Conservation (phyloP, 73 alveolate genomes). For the Tetrahymena malaccensis region DNA sequence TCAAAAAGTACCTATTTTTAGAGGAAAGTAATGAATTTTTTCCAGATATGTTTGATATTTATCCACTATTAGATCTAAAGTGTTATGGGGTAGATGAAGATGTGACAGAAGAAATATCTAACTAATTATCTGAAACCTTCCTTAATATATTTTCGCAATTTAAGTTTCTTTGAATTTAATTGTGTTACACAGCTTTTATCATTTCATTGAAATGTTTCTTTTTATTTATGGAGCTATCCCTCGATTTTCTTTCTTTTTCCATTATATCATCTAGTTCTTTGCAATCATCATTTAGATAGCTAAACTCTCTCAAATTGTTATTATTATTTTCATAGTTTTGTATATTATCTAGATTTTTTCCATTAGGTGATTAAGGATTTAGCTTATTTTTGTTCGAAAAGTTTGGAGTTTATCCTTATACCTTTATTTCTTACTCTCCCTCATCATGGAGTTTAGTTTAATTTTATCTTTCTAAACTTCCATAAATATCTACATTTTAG, state of each 20-base stretch:
- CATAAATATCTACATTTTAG: background rate
- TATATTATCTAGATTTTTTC: background rate
- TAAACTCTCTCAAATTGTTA: background rate
- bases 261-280: background rate
- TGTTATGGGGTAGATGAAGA: background rate
- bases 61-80: background rate
- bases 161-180: background rate
- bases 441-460: background rate
- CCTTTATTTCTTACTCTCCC: background rate
- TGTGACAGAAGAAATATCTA: background rate
- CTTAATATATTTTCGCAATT: background rate
- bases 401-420: background rate
- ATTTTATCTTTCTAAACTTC: background rate
- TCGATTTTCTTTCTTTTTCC: background rate
- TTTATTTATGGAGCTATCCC: background rate
- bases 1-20: background rate
- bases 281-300: background rate
- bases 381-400: background rate
- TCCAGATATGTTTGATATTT: background rate
- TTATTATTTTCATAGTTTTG: background rate
- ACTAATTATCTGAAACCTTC: background rate
- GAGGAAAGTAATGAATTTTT: background rate
- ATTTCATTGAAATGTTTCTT: background rate
- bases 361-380: background rate
- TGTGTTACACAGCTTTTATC: background rate